These are phyloP conservation scores for Wickerhamomyces kurtzmanii DNA, from an alignment of 805 yeast species.

Conservation along the genomic window DNA sequence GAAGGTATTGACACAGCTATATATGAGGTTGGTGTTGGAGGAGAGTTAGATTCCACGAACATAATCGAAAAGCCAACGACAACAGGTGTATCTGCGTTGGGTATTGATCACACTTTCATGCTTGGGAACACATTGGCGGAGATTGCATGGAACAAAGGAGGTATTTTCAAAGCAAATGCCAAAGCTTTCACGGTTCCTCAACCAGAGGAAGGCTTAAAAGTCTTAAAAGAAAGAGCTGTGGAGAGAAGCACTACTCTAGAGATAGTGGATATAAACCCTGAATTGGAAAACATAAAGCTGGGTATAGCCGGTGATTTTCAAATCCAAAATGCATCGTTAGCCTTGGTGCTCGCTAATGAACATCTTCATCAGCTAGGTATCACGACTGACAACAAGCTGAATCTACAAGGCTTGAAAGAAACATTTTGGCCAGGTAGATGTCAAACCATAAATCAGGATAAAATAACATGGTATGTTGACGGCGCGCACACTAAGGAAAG, in stretches of 20 bases:
- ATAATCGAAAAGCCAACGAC: conserved; percentile 70
- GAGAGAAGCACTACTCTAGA: conserved; percentile 48
- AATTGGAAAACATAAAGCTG: conserved; percentile 28
- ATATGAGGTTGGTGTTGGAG: conserved; percentile 98
- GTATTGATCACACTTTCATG: conserved; percentile 85
- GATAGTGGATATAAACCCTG: conserved; percentile 38
- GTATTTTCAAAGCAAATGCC: conserved; percentile 66
- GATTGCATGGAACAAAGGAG: conserved; percentile 95
- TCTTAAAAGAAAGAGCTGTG: conserved; percentile 53
- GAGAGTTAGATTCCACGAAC: conserved; percentile 95
- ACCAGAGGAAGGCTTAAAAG: conserved; percentile 45
- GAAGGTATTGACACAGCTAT: conserved; percentile 93
- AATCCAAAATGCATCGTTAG: conserved; percentile 76
- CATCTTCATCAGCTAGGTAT: conserved; percentile 46
- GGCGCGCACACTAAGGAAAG: conserved; percentile 96
- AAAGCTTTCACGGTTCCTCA: conserved; percentile 61
- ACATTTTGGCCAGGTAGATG: conserved; percentile 97
- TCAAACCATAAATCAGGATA: conserved; percentile 46
- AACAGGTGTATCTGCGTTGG: conserved; percentile 79
- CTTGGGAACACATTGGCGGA: conserved; percentile 81
- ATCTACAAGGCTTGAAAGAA: conserved; percentile 43
- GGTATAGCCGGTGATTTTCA: conserved; percentile 87
- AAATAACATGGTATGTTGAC: conserved; percentile 74
- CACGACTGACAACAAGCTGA: conserved; percentile 12
- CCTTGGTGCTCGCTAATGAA: conserved; percentile 56